Percentiles rank a stretch among this genome's conserved stretches.
These are phyloP conservation scores for Suillus variegatus DNA, from an alignment of 768 basidiomycete genomes.

Conservation along the genomic window DNA sequence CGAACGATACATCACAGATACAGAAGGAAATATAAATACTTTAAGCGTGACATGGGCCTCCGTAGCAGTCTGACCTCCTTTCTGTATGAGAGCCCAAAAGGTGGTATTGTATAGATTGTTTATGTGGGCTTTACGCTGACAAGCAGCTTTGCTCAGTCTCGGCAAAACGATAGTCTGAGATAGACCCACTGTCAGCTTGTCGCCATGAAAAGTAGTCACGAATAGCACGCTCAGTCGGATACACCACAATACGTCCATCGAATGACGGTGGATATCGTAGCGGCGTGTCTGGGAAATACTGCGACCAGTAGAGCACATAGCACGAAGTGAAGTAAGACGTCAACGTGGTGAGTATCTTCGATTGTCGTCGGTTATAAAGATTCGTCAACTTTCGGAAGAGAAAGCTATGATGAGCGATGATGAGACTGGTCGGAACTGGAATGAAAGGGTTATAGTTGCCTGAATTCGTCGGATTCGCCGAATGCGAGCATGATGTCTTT, in stretches of 20 bases:
- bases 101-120: slow-evolving; percentile 97
- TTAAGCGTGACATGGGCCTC: slow-evolving; percentile 82
- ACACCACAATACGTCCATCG: slow-evolving; percentile 84
- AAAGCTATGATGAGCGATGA: slow-evolving; percentile 56
- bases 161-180: not conserved
- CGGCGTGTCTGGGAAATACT: slow-evolving; percentile 71
- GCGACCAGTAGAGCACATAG: slow-evolving; percentile 85
- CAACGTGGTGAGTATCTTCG: slow-evolving; percentile 84
- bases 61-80: slow-evolving; percentile 74
- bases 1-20: not conserved
- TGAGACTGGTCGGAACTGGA: not conserved
- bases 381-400: slow-evolving; percentile 73
- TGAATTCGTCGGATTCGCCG: slow-evolving; percentile 97
- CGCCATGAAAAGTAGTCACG: slow-evolving; percentile 96
- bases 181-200: slow-evolving; percentile 85
- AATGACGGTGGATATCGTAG: slow-evolving; percentile 88
- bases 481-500: slow-evolving; percentile 86
- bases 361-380: slow-evolving; percentile 81
- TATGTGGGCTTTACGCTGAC: slow-evolving; percentile 73
- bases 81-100: slow-evolving; percentile 92
- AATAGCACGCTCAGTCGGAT: slow-evolving; percentile 71
- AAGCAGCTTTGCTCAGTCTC: slow-evolving; percentile 18
- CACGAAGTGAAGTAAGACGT: slow-evolving; percentile 89
- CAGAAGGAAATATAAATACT: slow-evolving; percentile 39
- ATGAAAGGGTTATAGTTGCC: slow-evolving; percentile 45